These are phyloP conservation scores for Juglanconis oblonga DNA, from an alignment of 2,329 filamentous ascomycete genomes.

Conservation along the genomic window DNA sequence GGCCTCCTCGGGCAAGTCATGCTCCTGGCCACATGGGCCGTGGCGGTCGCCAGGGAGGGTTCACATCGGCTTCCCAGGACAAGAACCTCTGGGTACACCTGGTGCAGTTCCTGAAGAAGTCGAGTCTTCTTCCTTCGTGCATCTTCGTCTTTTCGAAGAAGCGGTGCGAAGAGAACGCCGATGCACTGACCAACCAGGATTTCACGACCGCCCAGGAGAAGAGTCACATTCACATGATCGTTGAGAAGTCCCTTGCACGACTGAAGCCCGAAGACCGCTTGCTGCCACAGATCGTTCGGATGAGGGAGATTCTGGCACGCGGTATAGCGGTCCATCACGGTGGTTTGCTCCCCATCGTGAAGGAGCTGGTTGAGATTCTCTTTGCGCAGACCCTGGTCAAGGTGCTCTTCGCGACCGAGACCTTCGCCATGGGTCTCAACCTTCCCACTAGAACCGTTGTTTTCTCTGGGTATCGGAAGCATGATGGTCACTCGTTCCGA, in stretches of 20 bases:
- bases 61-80: slow-evolving; percentile 88
- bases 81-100: slow-evolving; percentile 96
- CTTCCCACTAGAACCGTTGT: slow-evolving; percentile 93
- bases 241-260: slow-evolving; percentile 89
- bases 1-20: slow-evolving; percentile 59
- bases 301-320: slow-evolving; percentile 79
- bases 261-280: slow-evolving; percentile 85
- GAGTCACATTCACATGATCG: slow-evolving; percentile 95
- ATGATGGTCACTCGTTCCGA: slow-evolving; percentile 88
- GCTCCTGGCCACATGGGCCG: slow-evolving; percentile 83
- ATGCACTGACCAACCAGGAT: slow-evolving; percentile 91
- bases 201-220: slow-evolving; percentile 93
- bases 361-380: slow-evolving; percentile 94
- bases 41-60: slow-evolving; percentile 78
- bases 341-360: slow-evolving; percentile 90
- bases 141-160: slow-evolving; percentile 99
- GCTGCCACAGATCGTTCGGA: slow-evolving; percentile 86
- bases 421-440: slow-evolving; percentile 97
- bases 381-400: slow-evolving; percentile 96
- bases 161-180: slow-evolving; percentile 93
- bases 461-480: slow-evolving; percentile 95
- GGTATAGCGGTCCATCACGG: slow-evolving; percentile 97
- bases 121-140: slow-evolving; percentile 83
- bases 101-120: slow-evolving; percentile 85
- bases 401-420: slow-evolving; percentile 95